Percentiles rank a stretch among this genome's conserved stretches.
These are phyloP conservation scores for Candida pini DNA, from an alignment of 805 yeast genomes.

Conservation along the genomic window DNA sequence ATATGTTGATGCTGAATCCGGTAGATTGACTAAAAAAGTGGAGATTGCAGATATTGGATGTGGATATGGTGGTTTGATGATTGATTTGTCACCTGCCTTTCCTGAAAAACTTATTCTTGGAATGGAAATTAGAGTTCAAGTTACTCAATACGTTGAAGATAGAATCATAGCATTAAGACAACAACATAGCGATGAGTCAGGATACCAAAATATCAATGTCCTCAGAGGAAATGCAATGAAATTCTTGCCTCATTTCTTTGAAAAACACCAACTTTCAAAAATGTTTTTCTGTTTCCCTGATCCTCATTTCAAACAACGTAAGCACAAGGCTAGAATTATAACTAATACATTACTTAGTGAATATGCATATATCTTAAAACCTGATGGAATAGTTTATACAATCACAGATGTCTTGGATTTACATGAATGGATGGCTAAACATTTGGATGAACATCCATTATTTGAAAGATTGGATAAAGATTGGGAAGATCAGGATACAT, in stretches of 20 bases:
- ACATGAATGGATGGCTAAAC: slow-evolving; percentile 95
- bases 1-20: slow-evolving; percentile 34
- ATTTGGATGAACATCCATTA: slow-evolving; percentile 84
- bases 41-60: slow-evolving; percentile 96
- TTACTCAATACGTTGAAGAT: slow-evolving; percentile 94
- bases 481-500: slow-evolving; percentile 74
- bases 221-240: slow-evolving; percentile 97
- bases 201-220: slow-evolving; percentile 81
- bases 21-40: slow-evolving; percentile 47
- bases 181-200: slow-evolving; percentile 30
- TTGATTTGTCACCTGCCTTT: slow-evolving; percentile 71
- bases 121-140: slow-evolving; percentile 97
- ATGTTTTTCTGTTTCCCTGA: slow-evolving; percentile 99
- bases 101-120: slow-evolving; percentile 78
- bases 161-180: slow-evolving; percentile 83
- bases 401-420: slow-evolving; percentile 93
- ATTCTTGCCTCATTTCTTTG: slow-evolving; percentile 89
- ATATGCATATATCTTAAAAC: slow-evolving; percentile 83
- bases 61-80: slow-evolving; percentile 91
- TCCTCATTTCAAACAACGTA: slow-evolving; percentile 96
- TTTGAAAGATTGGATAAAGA: slow-evolving; percentile 74
- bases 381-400: slow-evolving; percentile 86
- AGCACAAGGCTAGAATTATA: slow-evolving; percentile 94
- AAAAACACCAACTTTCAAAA: slow-evolving; percentile 74
- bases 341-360: slow-evolving; percentile 86